Conservation (phyloP, 768 basidiomycete genomes). For the Mycena crocata region DNA sequence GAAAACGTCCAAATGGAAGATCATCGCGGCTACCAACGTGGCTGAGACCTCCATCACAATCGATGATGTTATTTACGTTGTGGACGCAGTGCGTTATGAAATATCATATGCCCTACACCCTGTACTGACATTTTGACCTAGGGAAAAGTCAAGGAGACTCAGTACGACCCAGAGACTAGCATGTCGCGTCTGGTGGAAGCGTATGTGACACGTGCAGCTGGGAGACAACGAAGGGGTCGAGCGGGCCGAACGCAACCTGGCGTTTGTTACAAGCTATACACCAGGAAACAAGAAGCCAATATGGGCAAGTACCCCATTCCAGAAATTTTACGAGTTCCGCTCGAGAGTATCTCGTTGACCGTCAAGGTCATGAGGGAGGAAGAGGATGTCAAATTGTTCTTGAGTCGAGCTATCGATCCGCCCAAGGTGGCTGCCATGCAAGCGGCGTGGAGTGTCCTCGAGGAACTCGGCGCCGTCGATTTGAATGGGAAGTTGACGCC, state of each 20-base stretch:
- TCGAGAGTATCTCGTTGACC: slow-evolving; percentile 84
- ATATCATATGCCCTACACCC: background rate
- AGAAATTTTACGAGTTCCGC: slow-evolving; percentile 88
- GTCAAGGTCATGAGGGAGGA: slow-evolving; percentile 85
- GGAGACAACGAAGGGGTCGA: slow-evolving; percentile 86
- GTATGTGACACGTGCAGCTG: slow-evolving; percentile 84
- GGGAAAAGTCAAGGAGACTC: slow-evolving; percentile 89
- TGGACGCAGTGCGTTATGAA: slow-evolving; percentile 61
- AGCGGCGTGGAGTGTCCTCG: slow-evolving; percentile 76
- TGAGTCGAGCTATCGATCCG: slow-evolving; percentile 85
- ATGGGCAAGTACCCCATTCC: slow-evolving; percentile 84
- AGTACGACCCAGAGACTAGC: slow-evolving; percentile 75
- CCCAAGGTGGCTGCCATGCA: slow-evolving; percentile 83
- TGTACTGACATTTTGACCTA: background rate
- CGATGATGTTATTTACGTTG: slow-evolving; percentile 87
- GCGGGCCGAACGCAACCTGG: slow-evolving; percentile 90
- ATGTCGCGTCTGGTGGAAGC: slow-evolving; percentile 83
- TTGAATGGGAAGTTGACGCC: slow-evolving; percentile 76
- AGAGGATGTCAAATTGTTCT: slow-evolving; percentile 82
- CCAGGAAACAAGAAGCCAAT: slow-evolving; percentile 72
- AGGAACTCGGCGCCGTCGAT: slow-evolving; percentile 84
- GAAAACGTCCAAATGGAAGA: slow-evolving; percentile 75
- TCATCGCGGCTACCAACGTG: slow-evolving; percentile 92
- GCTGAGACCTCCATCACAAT: slow-evolving; percentile 96
- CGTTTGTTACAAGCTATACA: slow-evolving; percentile 90